Evolutionary conservation across 306 rosid species (phyloP).

Genomic region (Morella rubra): DNA sequence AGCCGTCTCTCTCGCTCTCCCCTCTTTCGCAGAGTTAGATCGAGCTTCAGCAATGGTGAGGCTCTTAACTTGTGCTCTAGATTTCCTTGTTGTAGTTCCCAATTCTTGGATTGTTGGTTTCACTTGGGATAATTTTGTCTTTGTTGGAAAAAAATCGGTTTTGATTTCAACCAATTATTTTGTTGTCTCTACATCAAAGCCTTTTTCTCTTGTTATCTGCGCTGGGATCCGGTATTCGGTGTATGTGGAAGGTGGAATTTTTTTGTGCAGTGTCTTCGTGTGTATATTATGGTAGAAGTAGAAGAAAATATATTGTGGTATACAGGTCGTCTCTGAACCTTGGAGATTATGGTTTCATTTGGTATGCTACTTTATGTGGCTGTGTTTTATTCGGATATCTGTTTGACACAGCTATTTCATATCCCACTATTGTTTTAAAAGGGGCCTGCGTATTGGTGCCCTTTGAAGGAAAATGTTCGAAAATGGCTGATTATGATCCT

Average conservation of each 20-base stretch:
- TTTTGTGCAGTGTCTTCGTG: background rate
- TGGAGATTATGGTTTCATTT: background rate
- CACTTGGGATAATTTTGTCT: too few species aligned
- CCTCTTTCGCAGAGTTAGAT: background rate
- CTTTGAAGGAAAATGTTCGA: background rate
- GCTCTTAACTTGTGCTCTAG: background rate
- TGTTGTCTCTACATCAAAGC: background rate
- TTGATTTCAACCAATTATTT: too few species aligned
- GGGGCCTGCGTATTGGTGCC: background rate
- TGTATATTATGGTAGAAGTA: background rate
- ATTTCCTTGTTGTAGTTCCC: background rate
- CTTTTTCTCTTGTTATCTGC: background rate
- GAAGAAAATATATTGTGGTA: too few species aligned
- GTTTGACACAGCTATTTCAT: too few species aligned
- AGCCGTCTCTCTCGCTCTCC: background rate
- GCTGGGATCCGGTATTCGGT: background rate
- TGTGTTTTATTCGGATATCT: too few species aligned
- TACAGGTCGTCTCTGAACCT: too few species aligned
- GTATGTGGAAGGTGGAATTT: background rate
- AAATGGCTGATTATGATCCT: background rate
- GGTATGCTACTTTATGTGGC: background rate
- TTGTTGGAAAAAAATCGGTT: background rate
- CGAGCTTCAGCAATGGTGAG: constrained; percentile 23
- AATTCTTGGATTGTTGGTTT: background rate
- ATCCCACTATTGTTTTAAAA: background rate